Conservation (phyloP, 176 grass and related monocot genomes). For the Coix lacrymajobi region DNA sequence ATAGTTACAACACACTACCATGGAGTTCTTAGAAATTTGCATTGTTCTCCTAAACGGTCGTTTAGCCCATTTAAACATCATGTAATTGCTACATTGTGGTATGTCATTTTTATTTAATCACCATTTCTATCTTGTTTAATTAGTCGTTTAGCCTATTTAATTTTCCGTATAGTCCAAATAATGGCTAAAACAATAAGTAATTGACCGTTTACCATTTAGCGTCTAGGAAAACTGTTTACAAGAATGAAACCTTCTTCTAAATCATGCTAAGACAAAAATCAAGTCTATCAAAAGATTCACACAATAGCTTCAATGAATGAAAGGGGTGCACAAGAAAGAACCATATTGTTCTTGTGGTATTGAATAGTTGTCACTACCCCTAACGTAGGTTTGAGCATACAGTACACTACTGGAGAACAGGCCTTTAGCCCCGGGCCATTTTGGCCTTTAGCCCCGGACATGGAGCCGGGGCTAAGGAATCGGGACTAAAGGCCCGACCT, state of each 20-base stretch:
- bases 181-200: not conserved
- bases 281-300: not conserved
- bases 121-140: not conserved
- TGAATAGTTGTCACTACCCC: not conserved
- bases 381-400: not conserved
- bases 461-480: no score
- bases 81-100: not conserved
- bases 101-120: not conserved
- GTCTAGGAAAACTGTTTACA: not conserved
- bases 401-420: no score
- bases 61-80: not conserved
- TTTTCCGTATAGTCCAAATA: not conserved
- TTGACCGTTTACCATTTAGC: not conserved
- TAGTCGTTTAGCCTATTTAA: no score
- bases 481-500: no score
- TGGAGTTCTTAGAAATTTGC: not conserved
- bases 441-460: no score
- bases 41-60: not conserved
- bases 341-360: not conserved
- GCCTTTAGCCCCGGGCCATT: no score
- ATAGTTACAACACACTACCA: not conserved
- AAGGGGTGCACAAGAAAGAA: not conserved
- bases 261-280: not conserved
- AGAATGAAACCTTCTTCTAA: not conserved
- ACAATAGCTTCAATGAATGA: not conserved